Evolutionary conservation across 1,284 basidiomycete species (phyloP).

Genomic region (Cryptococcus sp.): DNA sequence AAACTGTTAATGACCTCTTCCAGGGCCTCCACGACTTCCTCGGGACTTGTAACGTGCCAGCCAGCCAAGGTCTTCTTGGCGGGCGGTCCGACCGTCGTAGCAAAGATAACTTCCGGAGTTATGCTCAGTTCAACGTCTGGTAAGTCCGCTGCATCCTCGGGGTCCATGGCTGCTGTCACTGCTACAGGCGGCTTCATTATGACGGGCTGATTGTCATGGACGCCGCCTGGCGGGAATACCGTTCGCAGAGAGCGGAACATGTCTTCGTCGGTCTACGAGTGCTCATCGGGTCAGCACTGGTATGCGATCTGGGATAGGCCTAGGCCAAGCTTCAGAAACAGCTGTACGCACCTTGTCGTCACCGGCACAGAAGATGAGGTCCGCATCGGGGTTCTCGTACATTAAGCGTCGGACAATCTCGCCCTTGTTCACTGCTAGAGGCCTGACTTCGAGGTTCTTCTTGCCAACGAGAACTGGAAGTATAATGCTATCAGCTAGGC

Average conservation of each 20-base stretch:
- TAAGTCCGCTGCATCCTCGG: conserved; percentile 51
- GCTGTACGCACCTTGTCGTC: conserved; percentile 82
- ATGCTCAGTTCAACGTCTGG: conserved; percentile 66
- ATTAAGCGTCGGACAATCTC: conserved; percentile 95
- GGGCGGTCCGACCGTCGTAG: conserved; percentile 80
- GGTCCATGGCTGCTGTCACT: conserved; percentile 59
- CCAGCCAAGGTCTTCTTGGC: conserved; percentile 82
- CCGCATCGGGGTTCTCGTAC: conserved; percentile 87
- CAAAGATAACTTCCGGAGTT: conserved; percentile 72
- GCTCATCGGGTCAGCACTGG: not conserved
- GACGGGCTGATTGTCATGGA: conserved; percentile 54
- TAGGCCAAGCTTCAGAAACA: not conserved
- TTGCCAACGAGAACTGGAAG: conserved; percentile 81
- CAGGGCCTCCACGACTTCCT: conserved; percentile 51
- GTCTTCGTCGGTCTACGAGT: conserved; percentile 81
- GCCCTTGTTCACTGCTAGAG: conserved; percentile 94
- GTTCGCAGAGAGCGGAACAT: conserved; percentile 84
- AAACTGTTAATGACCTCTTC: conserved; percentile 34
- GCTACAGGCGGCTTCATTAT: conserved; percentile 72
- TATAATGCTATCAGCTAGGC: not conserved
- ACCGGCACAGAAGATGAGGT: conserved; percentile 95
- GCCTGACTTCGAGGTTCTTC: conserved; percentile 97
- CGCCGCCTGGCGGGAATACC: conserved; percentile 55
- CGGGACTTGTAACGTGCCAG: conserved; percentile 75
- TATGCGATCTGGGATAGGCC: conserved; percentile 1